Base-by-base conservation (phyloP, 352 stramenopile species). In the Phytopythium vexans region DNA sequence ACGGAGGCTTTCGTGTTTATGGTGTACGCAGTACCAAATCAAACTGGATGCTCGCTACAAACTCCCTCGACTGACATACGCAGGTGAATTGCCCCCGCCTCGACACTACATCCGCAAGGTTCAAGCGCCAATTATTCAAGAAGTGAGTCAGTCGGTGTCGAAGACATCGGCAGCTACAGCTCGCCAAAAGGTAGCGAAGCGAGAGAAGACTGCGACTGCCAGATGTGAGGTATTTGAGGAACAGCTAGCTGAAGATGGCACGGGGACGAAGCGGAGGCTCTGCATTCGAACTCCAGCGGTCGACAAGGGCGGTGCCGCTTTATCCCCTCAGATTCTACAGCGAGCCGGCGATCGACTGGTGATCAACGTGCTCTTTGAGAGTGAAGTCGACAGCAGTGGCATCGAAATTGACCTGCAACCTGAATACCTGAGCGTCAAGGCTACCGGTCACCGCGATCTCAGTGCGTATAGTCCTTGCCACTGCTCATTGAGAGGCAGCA, bases 81-180 rank as follows among this genome's bases (percentile, higher is more conserved):
- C 74, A 21, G 83, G 83, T 12, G 52, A 74, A 5, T 50, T 92
- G 38, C 81, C 83, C 6, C 82, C 82, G 1, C 72, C 73, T 9
- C 85, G 84, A 44, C 83, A 93, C 59, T 92, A 90, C 58, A 92
- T 93, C 48, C 70, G 83, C 11, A 91, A 92, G 58, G 62, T 58
- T 5, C 74, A 89, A 44, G 54, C 68, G 34, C 83, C 83, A 44
- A 78, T 76, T 27, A 93, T 93, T 40, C 69, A 93, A 63, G 83
- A 91, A 66, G 75, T 93, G 27, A 41, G 43, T 14, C 10, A 37
- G 1, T 36, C 46, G 9, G 49, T 45, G 3, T 34, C 51, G 5
- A 21, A 49, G 41, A 40, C 51, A 35, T 49, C 48, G 4, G 72
- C 59, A 9, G 64, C 52, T 7, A 56, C 38, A 15, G 15, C 15